These are phyloP conservation scores for Scytalidium lignicola DNA, from an alignment of 2,329 filamentous ascomycete species.

Conservation along the genomic window DNA sequence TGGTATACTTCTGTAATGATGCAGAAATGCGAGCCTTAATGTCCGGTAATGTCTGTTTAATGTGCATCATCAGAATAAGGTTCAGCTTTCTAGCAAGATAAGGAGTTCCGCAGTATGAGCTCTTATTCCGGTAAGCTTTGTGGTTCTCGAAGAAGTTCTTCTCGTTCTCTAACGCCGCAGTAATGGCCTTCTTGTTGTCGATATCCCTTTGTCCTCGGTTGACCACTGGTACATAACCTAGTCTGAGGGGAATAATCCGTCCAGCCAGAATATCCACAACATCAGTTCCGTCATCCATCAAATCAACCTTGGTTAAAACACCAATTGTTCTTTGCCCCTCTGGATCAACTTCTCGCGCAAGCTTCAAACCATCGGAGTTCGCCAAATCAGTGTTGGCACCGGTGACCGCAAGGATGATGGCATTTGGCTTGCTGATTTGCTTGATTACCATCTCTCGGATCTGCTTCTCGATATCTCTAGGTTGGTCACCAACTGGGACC, in stretches of 20 bases:
- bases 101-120: conserved; percentile 95
- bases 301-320: conserved; percentile 95
- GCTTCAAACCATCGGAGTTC: conserved; percentile 95
- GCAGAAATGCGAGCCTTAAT: conserved; percentile 97
- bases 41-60: conserved; percentile 97
- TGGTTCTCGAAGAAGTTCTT: conserved; percentile 98
- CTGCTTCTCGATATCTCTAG: conserved; percentile 92
- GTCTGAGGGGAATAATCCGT: conserved; percentile 87
- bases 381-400: conserved; percentile 96
- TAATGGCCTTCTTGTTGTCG: conserved; percentile 95
- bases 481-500: conserved; percentile 93
- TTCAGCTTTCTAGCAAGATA: conserved; percentile 97
- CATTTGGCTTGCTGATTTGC: conserved; percentile 97
- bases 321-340: conserved; percentile 97
- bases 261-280: conserved; percentile 98
- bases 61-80: conserved; percentile 99
- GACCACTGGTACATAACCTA: conserved; percentile 96
- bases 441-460: conserved; percentile 98
- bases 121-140: conserved; percentile 98
- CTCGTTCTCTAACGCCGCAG: conserved; percentile 85
- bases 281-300: conserved; percentile 98
- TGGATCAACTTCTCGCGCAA: conserved; percentile 93
- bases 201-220: conserved; percentile 98
- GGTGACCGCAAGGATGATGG: conserved; percentile 94
- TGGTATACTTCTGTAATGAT: conserved; percentile 84